phyloP scores from a whole-genome alignment of 345 rosid genomes.

The Turnera subulata region DNA sequence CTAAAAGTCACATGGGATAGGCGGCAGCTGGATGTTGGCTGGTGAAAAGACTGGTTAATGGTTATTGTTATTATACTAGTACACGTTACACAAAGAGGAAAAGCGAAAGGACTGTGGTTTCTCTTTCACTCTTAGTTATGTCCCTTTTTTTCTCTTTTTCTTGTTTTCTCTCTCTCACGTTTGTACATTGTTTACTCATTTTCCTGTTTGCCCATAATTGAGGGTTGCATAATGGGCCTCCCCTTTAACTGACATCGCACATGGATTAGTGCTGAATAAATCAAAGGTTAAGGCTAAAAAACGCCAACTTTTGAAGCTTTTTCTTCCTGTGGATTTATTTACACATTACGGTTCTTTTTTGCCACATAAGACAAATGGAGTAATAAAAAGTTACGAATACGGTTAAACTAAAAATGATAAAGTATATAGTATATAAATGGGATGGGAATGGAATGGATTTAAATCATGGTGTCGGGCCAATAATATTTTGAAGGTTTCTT shows the following conservation, averaged over 20 bases:
- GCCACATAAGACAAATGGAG: too few relatives aligned
- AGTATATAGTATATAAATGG: too few relatives aligned
- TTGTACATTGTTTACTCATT: background rate
- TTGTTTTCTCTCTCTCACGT: background rate
- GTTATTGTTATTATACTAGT: constrained; percentile 7
- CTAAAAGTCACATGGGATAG: constrained; percentile 22
- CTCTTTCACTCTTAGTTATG: background rate
- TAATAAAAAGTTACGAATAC: too few relatives aligned
- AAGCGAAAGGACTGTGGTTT: background rate
- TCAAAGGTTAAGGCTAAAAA: constrained; percentile 4
- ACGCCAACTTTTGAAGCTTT: constrained; percentile 6
- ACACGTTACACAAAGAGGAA: constrained; percentile 13
- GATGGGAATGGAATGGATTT: too few relatives aligned
- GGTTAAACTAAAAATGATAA: too few relatives aligned
- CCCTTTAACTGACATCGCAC: constrained; percentile 19
- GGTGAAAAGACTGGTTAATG: constrained; percentile 7
- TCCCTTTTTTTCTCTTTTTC: background rate
- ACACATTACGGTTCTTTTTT: too few relatives aligned
- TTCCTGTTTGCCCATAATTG: constrained; percentile 13
- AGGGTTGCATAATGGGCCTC: constrained; percentile 20
- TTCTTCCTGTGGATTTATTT: too few relatives aligned
- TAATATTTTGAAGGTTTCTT: too few relatives aligned
- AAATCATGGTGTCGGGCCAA: too few relatives aligned
- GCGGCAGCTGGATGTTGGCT: constrained; percentile 33
- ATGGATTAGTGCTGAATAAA: constrained; percentile 15